A percentile compares a stretch with the other conserved stretches of the same genome.
Evolutionary conservation across 2,329 filamentous ascomycete species (phyloP).

Genomic region (Stagonosporopsis chrysanthemi): DNA sequence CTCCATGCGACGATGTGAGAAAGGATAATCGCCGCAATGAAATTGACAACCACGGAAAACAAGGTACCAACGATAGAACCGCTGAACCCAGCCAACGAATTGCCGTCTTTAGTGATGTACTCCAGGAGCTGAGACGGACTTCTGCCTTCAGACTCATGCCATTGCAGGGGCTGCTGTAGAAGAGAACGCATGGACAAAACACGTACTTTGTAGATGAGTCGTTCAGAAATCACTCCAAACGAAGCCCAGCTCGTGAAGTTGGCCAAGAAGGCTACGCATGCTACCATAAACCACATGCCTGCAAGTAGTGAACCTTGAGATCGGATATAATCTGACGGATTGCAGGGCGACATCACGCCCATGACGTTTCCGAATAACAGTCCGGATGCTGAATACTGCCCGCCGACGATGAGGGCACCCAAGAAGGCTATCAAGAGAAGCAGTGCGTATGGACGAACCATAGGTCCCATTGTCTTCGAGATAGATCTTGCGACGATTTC

Average conservation of each 20-base stretch:
- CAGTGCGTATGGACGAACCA: constrained; percentile 55
- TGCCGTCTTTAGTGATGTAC: constrained; percentile 73
- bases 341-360: constrained; percentile 64
- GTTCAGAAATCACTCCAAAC: constrained; percentile 68
- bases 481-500: constrained; percentile 37
- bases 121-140: constrained; percentile 69
- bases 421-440: constrained; percentile 59
- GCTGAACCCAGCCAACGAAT: constrained; percentile 71
- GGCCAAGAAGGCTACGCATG: constrained; percentile 66
- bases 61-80: constrained; percentile 75
- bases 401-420: constrained; percentile 62
- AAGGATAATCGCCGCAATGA: constrained; percentile 71
- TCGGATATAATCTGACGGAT: constrained; percentile 57
- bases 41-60: constrained; percentile 72
- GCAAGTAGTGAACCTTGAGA: constrained; percentile 62
- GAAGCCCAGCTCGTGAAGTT: constrained; percentile 67
- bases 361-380: constrained; percentile 69
- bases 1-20: constrained; percentile 78
- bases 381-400: constrained; percentile 64
- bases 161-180: constrained; percentile 71
- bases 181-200: constrained; percentile 70
- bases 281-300: constrained; percentile 67
- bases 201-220: constrained; percentile 68
- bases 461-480: constrained; percentile 45
- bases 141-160: constrained; percentile 72